Conservation (phyloP, 1,284 basidiomycete species). For the Pseudomicrostroma phylloplanum region DNA sequence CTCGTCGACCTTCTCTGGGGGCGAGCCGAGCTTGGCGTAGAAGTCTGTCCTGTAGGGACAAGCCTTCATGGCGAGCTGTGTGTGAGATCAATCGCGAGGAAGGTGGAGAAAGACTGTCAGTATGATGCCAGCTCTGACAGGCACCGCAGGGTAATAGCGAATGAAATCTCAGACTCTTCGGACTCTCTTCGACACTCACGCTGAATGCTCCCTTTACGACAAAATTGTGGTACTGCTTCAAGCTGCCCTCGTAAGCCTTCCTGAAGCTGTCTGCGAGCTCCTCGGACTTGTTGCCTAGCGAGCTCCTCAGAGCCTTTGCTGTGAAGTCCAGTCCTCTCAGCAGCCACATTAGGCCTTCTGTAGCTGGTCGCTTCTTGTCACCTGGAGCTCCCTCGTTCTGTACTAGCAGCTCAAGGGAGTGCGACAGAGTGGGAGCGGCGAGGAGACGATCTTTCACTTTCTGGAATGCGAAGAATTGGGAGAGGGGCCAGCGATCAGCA, state of each 20-base stretch:
- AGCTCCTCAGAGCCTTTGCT: constrained; percentile 69
- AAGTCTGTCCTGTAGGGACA: constrained; percentile 87
- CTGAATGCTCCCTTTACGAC: constrained; percentile 74
- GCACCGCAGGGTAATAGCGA: neutral
- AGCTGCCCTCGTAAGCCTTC: constrained; percentile 71
- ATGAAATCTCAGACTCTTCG: neutral
- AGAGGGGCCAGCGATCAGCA: neutral
- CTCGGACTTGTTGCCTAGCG: constrained; percentile 63
- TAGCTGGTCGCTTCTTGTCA: constrained; percentile 79
- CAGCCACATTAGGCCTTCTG: constrained; percentile 88
- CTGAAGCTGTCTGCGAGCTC: constrained; percentile 74
- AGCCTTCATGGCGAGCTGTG: constrained; percentile 86
- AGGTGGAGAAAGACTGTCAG: constrained; percentile 11
- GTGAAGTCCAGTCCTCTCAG: constrained; percentile 86
- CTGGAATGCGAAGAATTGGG: constrained; percentile 21
- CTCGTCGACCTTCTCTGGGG: constrained; percentile 63
- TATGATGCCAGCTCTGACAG: neutral
- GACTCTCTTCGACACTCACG: neutral
- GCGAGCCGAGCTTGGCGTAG: constrained; percentile 76
- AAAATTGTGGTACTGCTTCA: constrained; percentile 83
- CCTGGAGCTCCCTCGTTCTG: constrained; percentile 67
- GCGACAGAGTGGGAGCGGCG: constrained; percentile 61
- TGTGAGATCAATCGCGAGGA: neutral
- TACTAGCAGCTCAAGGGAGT: constrained; percentile 78
- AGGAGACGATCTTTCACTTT: constrained; percentile 69